Conservation (phyloP, 108 stramenopile genomes). For the Nitzschia palea region DNA sequence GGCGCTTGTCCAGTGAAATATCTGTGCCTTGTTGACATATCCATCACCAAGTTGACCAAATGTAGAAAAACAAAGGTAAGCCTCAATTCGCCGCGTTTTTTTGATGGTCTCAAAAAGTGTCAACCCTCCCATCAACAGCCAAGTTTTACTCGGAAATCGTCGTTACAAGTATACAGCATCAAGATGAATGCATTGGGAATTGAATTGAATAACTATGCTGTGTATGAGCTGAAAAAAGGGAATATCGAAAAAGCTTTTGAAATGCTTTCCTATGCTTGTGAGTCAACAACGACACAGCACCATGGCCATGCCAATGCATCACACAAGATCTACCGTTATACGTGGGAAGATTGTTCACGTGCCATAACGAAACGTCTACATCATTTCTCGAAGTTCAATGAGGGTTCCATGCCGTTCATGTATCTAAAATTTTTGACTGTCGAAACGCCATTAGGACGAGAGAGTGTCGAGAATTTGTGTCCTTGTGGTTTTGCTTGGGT, state of each 20-base stretch:
- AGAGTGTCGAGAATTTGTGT: not conserved
- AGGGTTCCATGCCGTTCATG: slow-evolving; percentile 11
- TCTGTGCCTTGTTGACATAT: too few relatives aligned
- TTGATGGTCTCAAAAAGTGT: too few relatives aligned
- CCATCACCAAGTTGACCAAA: too few relatives aligned
- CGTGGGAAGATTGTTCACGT: slow-evolving; percentile 19
- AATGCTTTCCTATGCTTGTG: slow-evolving; percentile 14
- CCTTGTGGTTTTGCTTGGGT: slow-evolving; percentile 22
- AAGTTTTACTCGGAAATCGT: too few relatives aligned
- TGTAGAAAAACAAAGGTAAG: too few relatives aligned
- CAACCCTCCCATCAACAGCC: too few relatives aligned
- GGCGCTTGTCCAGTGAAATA: too few relatives aligned
- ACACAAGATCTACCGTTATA: slow-evolving; percentile 6
- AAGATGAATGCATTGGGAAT: slow-evolving; percentile 7
- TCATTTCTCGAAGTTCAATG: not conserved
- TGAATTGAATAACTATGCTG: slow-evolving; percentile 22
- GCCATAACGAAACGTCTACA: not conserved
- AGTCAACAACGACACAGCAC: not conserved
- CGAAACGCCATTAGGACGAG: slow-evolving; percentile 2
- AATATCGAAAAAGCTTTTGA: not conserved
- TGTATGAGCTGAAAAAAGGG: slow-evolving; percentile 10
- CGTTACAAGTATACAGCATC: too few relatives aligned
- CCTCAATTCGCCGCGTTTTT: too few relatives aligned
- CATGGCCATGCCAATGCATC: slow-evolving; percentile 6
- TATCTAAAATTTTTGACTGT: slow-evolving; percentile 15